phyloP scores from a whole-genome alignment of 2,329 filamentous ascomycete species.

The Fusarium sublunatum region DNA sequence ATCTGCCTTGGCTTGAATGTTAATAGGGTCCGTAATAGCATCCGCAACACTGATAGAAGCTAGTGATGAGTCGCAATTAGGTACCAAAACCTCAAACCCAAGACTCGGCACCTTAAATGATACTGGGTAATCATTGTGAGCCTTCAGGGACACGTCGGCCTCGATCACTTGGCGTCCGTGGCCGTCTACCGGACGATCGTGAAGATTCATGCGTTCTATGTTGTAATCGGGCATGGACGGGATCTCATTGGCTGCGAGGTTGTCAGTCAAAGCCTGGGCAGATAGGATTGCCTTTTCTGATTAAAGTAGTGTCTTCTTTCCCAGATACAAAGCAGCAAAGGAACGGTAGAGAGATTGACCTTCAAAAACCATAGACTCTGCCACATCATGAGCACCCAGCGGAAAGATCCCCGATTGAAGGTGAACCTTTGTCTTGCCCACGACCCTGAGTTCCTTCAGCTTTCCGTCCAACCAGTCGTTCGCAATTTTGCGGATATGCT shows the following conservation, averaged over 20 bases:
- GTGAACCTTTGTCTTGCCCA: constrained; percentile 77
- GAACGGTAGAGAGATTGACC: constrained; percentile 79
- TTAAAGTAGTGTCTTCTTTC: constrained; percentile 63
- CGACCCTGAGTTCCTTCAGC: constrained; percentile 75
- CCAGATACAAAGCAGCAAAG: constrained; percentile 70
- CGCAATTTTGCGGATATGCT: constrained; percentile 81
- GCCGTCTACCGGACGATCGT: constrained; percentile 70
- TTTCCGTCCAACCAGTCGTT: constrained; percentile 90
- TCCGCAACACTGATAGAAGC: constrained; percentile 82
- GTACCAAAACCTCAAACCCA: constrained; percentile 85
- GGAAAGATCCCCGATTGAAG: constrained; percentile 83
- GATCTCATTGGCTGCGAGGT: constrained; percentile 70
- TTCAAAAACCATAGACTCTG: constrained; percentile 82
- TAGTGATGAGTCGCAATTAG: constrained; percentile 79
- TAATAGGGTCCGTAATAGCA: constrained; percentile 74
- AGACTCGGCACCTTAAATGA: constrained; percentile 81
- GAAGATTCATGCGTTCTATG: constrained; percentile 82
- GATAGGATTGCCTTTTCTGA: constrained; percentile 38
- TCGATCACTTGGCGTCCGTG: constrained; percentile 73
- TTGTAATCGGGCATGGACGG: constrained; percentile 84
- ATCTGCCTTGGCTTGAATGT: constrained; percentile 74
- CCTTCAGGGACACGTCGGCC: constrained; percentile 78
- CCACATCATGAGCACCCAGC: constrained; percentile 80
- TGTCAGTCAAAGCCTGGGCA: constrained; percentile 47
- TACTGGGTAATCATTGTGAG: constrained; percentile 83